These are phyloP conservation scores for Lipomyces lipofer DNA, from an alignment of 805 yeast species.

Conservation along the genomic window DNA sequence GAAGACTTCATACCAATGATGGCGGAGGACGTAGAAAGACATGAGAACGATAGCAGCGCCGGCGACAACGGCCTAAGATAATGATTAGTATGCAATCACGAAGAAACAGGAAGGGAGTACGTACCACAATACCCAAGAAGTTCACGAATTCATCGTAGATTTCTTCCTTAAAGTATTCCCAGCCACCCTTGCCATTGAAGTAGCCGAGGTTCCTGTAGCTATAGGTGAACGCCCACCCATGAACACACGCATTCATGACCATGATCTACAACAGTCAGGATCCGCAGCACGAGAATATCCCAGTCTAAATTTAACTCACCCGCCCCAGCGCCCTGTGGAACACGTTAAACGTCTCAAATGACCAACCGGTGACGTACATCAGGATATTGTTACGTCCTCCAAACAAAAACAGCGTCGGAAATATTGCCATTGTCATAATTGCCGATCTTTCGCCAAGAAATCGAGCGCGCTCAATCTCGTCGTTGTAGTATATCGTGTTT, in stretches of 20 bases:
- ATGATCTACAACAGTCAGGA: constrained; percentile 23
- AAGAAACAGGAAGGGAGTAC: background rate
- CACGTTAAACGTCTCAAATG: constrained; percentile 60
- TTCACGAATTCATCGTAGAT: constrained; percentile 10
- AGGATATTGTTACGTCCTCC: constrained; percentile 76
- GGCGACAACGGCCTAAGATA: constrained; percentile 1
- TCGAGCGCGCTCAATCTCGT: constrained; percentile 6
- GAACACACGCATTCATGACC: constrained; percentile 46
- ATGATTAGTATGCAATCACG: background rate
- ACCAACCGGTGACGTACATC: constrained; percentile 60
- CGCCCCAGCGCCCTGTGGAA: constrained; percentile 60
- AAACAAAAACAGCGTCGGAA: constrained; percentile 61
- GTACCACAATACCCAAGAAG: constrained; percentile 44
- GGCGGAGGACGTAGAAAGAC: constrained; percentile 15
- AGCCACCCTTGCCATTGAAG: constrained; percentile 30
- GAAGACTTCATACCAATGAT: constrained; percentile 57
- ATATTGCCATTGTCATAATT: constrained; percentile 26
- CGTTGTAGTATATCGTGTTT: background rate
- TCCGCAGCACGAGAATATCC: background rate
- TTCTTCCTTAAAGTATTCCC: constrained; percentile 41
- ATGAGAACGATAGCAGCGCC: constrained; percentile 5
- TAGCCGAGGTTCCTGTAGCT: constrained; percentile 31
- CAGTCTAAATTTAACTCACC: constrained; percentile 46
- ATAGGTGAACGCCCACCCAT: constrained; percentile 58
- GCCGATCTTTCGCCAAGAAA: constrained; percentile 34